A percentile compares a stretch with the other conserved stretches of the same genome.
Evolutionary conservation across 2,329 filamentous ascomycete genomes (phyloP).

Genomic region (Alternaria sp.): DNA sequence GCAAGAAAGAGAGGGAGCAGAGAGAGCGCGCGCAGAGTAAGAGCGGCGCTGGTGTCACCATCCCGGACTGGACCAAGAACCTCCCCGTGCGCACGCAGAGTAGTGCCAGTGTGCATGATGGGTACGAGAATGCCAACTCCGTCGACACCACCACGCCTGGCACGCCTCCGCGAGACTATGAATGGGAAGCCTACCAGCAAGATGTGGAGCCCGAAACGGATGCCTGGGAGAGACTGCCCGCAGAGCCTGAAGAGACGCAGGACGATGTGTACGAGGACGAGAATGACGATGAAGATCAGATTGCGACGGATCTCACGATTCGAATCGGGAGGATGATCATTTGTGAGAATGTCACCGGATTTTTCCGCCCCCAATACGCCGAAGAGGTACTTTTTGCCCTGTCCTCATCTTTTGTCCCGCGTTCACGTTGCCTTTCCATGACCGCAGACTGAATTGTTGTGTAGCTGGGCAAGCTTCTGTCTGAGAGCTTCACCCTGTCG

Average conservation of each 20-base stretch:
- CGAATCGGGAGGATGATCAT: conserved; percentile 50
- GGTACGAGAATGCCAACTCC: conserved; percentile 36
- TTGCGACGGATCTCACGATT: conserved; percentile 47
- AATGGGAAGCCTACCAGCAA: conserved; percentile 50
- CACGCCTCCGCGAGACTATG: conserved; percentile 48
- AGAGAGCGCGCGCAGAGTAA: conserved; percentile 37
- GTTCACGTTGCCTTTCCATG: conserved; percentile 5
- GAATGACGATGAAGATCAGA: conserved; percentile 48
- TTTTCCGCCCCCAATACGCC: conserved; percentile 49
- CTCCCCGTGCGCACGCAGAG: conserved; percentile 43
- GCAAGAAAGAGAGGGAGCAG: conserved; percentile 47
- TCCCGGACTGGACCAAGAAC: conserved; percentile 46
- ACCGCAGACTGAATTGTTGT: conserved; percentile 35
- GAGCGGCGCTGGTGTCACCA: conserved; percentile 34
- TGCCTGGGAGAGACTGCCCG: conserved; percentile 46
- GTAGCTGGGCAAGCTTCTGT: conserved; percentile 48
- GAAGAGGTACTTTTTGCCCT: conserved; percentile 46
- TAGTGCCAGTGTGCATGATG: conserved; percentile 31
- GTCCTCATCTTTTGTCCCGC: conserved; percentile 12
- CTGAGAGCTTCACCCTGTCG: conserved; percentile 38
- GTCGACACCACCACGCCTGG: conserved; percentile 45
- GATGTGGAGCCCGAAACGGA: conserved; percentile 47
- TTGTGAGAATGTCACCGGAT: conserved; percentile 49
- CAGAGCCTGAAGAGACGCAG: conserved; percentile 45
- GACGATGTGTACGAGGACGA: conserved; percentile 50